Evolutionary conservation across 225 moss, liverwort and hornwort genomes (phyloP).

Genomic region (Climacium dendroides): DNA sequence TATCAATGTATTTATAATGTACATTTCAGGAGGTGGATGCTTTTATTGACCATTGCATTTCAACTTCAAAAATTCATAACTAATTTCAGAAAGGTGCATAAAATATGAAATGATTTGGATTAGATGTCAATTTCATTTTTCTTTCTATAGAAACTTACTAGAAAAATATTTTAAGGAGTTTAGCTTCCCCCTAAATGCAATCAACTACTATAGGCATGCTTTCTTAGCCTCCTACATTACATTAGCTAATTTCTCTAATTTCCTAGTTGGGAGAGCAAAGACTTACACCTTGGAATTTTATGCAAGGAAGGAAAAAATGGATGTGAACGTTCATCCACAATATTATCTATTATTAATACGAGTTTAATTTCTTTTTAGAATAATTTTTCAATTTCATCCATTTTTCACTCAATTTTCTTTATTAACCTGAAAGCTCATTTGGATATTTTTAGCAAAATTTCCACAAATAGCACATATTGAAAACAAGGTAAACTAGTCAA

Average conservation of each 20-base stretch:
- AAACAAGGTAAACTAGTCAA: not conserved
- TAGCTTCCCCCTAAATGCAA: not conserved
- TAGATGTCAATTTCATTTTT: not conserved
- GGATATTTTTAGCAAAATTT: not conserved
- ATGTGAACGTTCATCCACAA: not conserved
- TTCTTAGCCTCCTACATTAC: not conserved
- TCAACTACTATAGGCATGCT: accelerated
- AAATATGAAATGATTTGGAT: not conserved
- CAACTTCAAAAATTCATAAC: not conserved
- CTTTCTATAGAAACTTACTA: accelerated
- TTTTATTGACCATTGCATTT: not conserved
- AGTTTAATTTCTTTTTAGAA: not conserved
- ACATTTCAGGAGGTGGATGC: not conserved
- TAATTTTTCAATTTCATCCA: not conserved
- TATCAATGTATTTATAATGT: accelerated
- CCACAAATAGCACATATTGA: not conserved
- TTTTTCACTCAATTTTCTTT: not conserved
- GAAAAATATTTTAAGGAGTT: no score
- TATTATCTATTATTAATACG: no score
- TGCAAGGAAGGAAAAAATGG: not conserved
- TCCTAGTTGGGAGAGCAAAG: no score
- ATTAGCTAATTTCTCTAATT: not conserved
- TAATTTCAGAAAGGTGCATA: not conserved
- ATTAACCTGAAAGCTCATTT: not conserved
- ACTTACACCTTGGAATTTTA: not conserved